Percentiles rank a stretch among this genome's conserved stretches.
Evolutionary conservation across 2,329 filamentous ascomycete species (phyloP).

Genomic region (Trichophaea hybrida): DNA sequence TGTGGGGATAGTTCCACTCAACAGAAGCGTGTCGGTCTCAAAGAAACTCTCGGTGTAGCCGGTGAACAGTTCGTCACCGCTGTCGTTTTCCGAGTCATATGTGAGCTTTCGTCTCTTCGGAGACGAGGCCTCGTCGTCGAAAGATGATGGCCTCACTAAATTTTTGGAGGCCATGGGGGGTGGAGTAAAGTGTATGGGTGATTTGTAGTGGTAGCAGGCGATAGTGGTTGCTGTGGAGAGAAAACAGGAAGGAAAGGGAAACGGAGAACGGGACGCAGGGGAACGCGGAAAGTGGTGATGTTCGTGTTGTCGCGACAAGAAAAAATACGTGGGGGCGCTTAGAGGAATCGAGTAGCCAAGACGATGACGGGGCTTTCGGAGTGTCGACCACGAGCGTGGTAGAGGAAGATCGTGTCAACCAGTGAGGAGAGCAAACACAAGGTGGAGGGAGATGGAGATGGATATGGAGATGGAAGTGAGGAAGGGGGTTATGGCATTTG

Average conservation of each 20-base stretch:
- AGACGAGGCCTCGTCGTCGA: conserved; percentile 9
- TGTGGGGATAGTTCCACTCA: not conserved
- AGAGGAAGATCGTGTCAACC: not conserved
- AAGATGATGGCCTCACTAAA: conserved; percentile 16
- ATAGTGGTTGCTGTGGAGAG: not conserved
- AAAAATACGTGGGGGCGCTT: conserved; percentile 3
- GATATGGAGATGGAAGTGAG: not conserved
- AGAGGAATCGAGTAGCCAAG: not conserved
- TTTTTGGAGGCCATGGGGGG: not conserved
- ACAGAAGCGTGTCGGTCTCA: conserved; percentile 25
- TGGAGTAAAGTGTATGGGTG: not conserved
- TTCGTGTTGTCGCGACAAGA: not conserved
- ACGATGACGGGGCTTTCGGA: not conserved
- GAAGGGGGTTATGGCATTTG: no score
- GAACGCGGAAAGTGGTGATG: conserved; percentile 4
- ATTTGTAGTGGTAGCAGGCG: not conserved
- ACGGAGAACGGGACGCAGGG: not conserved
- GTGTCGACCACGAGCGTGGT: not conserved
- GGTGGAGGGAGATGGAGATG: not conserved
- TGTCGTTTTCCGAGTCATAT: conserved; percentile 34
- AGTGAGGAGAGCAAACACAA: not conserved
- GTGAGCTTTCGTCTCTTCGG: conserved; percentile 23
- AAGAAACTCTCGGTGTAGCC: not conserved
- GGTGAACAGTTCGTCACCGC: conserved; percentile 33
- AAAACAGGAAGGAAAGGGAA: not conserved